These are phyloP conservation scores for Candida palmyrensis DNA, from an alignment of 805 yeast species.

Conservation along the genomic window DNA sequence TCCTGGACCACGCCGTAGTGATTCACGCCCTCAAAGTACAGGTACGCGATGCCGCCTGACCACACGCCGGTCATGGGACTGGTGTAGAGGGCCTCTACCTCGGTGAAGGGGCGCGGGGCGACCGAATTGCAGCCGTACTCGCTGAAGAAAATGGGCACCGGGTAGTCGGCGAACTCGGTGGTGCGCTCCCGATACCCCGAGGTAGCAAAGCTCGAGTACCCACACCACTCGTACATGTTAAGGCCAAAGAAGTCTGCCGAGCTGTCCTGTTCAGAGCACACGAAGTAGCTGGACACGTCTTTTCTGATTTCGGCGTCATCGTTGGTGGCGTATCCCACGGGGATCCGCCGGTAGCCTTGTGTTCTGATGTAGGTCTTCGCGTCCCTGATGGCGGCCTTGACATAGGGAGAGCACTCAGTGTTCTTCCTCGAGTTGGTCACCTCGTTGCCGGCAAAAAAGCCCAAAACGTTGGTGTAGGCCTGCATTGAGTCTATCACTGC, in stretches of 20 bases:
- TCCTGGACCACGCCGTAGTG: slow-evolving; percentile 32
- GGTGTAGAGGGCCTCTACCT: slow-evolving; percentile 30
- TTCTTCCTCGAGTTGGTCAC: slow-evolving; percentile 25
- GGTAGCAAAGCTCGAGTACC: slow-evolving; percentile 29
- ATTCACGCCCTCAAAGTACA: slow-evolving; percentile 31
- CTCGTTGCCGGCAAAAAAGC: slow-evolving; percentile 39
- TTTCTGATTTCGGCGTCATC: slow-evolving; percentile 29
- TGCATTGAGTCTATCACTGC: slow-evolving; percentile 29
- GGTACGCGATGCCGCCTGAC: slow-evolving; percentile 37
- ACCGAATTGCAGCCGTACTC: slow-evolving; percentile 35
- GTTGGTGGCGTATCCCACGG: slow-evolving; percentile 38
- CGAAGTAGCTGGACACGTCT: slow-evolving; percentile 24
- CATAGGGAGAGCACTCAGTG: slow-evolving; percentile 28
- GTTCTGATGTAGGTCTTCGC: slow-evolving; percentile 20
- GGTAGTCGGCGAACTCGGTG: slow-evolving; percentile 19
- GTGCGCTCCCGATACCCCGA: slow-evolving; percentile 35
- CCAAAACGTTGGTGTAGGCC: slow-evolving; percentile 28
- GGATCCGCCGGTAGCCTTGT: slow-evolving; percentile 26
- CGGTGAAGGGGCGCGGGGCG: slow-evolving; percentile 35
- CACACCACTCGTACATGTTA: slow-evolving; percentile 41
- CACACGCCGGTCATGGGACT: slow-evolving; percentile 29
- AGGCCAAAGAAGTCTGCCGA: slow-evolving; percentile 31
- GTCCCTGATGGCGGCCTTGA: slow-evolving; percentile 33
- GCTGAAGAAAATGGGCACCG: slow-evolving; percentile 35
- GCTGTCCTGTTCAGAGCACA: slow-evolving; percentile 17